Evolutionary conservation across 176 grass and related monocot genomes (phyloP).

Genomic region (Saccharum officinarum): DNA sequence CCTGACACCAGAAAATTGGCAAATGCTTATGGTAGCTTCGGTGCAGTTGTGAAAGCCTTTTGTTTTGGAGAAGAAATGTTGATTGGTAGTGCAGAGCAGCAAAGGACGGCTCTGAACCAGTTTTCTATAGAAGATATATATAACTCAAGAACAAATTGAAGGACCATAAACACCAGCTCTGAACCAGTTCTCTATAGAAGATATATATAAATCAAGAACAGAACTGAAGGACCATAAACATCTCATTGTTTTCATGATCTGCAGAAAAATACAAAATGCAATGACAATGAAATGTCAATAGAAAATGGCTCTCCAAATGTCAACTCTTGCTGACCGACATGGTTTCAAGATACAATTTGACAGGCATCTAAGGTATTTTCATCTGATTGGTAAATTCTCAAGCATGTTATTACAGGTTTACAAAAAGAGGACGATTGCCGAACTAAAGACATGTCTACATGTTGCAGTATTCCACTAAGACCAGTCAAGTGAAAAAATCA

Average conservation of each 20-base stretch:
- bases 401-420: constrained; percentile 16
- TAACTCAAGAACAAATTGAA: neutral
- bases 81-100: constrained; percentile 12
- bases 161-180: neutral
- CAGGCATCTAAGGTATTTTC: neutral
- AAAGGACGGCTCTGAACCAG: neutral
- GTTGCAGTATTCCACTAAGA: constrained; percentile 6
- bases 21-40: neutral
- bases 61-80: neutral
- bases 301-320: constrained; percentile 5
- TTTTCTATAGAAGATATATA: neutral
- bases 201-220: neutral
- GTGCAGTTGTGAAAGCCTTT: neutral
- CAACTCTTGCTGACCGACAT: neutral
- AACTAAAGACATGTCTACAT: neutral
- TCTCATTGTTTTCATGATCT: neutral
- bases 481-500: neutral
- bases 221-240: neutral
- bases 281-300: neutral
- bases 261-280: neutral
- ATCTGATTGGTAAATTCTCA: neutral
- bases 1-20: neutral
- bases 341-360: neutral
- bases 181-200: neutral
- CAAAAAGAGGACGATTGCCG: neutral